Percentiles rank a stretch among this genome's conserved stretches.
Conservation (phyloP, 2,329 filamentous ascomycete species). For the Botrytis deweyae region DNA sequence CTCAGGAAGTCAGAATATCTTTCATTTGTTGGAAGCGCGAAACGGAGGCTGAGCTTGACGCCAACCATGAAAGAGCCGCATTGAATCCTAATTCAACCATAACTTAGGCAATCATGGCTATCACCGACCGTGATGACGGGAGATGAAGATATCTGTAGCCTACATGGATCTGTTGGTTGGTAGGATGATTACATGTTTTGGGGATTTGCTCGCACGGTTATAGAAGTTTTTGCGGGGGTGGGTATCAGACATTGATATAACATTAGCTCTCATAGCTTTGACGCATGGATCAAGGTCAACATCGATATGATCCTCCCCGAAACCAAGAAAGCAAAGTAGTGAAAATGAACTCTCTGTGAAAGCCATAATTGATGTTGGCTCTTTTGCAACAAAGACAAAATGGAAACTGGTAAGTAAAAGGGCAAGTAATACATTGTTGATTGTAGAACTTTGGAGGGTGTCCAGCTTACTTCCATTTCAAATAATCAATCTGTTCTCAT, state of each 20-base stretch:
- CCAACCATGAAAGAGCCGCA: conserved; percentile 1
- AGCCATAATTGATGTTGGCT: not conserved
- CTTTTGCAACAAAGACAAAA: not conserved
- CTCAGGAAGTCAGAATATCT: not conserved
- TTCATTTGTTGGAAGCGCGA: not conserved
- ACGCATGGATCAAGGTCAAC: not conserved
- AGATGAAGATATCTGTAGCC: too few species aligned
- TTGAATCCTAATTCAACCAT: not conserved
- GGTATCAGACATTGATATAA: not conserved
- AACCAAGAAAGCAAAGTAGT: not conserved
- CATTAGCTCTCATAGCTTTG: not conserved
- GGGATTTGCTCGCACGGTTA: not conserved
- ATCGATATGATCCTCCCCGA: not conserved
- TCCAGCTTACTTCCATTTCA: not conserved
- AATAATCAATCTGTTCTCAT: not conserved
- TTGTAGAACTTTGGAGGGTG: not conserved
- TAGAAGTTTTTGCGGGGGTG: not conserved
- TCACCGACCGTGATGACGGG: not conserved
- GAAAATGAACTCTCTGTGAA: not conserved
- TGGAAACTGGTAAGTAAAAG: not conserved
- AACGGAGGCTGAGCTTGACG: conserved; percentile 6
- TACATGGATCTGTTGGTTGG: not conserved
- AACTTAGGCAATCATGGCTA: not conserved
- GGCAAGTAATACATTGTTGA: not conserved
- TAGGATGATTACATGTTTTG: not conserved